phyloP scores from a whole-genome alignment of 495 filamentous ascomycete genomes.

The Aspergillus nidulans region DNA sequence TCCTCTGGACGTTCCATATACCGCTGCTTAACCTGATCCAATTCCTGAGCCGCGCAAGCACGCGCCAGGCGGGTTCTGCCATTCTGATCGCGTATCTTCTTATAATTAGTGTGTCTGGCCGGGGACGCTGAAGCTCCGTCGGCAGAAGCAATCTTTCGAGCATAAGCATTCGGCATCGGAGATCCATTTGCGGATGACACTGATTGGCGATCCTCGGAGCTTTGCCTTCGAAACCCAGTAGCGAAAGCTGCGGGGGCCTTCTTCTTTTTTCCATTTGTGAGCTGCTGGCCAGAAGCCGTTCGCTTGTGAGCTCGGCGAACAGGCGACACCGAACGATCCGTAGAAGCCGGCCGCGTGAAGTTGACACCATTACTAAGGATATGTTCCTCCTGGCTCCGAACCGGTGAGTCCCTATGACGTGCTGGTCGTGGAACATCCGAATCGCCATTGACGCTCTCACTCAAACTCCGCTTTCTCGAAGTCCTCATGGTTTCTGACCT shows the following conservation, averaged over 20 bases:
- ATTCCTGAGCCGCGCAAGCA: constrained; percentile 72
- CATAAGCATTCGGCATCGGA: constrained; percentile 61
- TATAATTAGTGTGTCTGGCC: constrained; percentile 62
- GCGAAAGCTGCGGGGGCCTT: constrained; percentile 51
- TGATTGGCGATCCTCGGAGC: constrained; percentile 63
- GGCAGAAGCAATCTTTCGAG: constrained; percentile 60
- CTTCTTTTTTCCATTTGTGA: constrained; percentile 31
- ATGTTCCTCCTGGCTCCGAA: constrained; percentile 25
- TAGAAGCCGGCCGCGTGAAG: constrained; percentile 32
- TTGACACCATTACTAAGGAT: constrained; percentile 20
- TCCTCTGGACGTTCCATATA: constrained; percentile 76
- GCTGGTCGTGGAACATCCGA: constrained; percentile 21
- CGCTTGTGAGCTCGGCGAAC: constrained; percentile 53
- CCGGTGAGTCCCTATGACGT: constrained; percentile 20
- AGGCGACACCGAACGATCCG: constrained; percentile 61
- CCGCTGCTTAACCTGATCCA: constrained; percentile 63
- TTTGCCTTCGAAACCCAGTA: constrained; percentile 39
- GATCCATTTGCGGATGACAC: constrained; percentile 70
- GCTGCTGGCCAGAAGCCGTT: constrained; percentile 59
- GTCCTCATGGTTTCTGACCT: constrained; percentile 17
- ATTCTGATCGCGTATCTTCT: constrained; percentile 79
- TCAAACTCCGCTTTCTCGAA: constrained; percentile 41
- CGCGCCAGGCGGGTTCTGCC: constrained; percentile 81
- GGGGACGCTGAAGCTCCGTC: constrained; percentile 56
- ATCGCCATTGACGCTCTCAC: constrained; percentile 38